phyloP scores from a whole-genome alignment of 306 rosid species.

The Pterocarpus santalinus region DNA sequence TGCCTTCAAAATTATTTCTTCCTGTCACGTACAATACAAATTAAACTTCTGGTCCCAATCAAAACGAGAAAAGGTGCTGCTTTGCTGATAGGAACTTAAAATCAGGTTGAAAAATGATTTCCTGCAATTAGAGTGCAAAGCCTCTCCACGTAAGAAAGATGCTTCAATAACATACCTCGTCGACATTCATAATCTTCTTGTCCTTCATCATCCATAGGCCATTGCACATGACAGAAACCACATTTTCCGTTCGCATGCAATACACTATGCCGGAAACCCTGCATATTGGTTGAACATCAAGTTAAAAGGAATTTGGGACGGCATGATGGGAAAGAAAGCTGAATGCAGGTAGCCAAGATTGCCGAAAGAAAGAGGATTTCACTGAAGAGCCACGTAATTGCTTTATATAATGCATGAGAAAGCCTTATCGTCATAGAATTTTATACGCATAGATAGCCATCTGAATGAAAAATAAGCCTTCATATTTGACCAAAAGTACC shows the following conservation, averaged over 20 bases:
- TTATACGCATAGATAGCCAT: not conserved
- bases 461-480: not conserved
- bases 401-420: no score
- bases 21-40: constrained; percentile 58
- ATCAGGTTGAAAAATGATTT: constrained; percentile 22
- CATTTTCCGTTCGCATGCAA: constrained; percentile 84
- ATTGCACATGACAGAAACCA: constrained; percentile 84
- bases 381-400: no score
- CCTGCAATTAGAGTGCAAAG: not conserved
- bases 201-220: constrained; percentile 90
- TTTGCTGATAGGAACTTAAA: constrained; percentile 13
- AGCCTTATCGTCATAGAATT: not conserved
- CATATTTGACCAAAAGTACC: constrained; percentile 10
- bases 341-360: constrained; percentile 10
- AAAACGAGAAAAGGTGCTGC: not conserved
- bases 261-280: constrained; percentile 88
- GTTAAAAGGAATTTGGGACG: constrained; percentile 27
- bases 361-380: no score
- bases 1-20: constrained; percentile 67
- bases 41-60: constrained; percentile 1
- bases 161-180: constrained; percentile 66
- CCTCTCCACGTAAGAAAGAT: constrained; percentile 21
- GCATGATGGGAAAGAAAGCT: constrained; percentile 14
- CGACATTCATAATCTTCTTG: constrained; percentile 71
- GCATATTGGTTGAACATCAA: constrained; percentile 49